A percentile compares a stretch with the other conserved stretches of the same genome.
Evolutionary conservation across 108 stramenopile genomes (phyloP).

Genomic region (Nannochloropsis granulata): DNA sequence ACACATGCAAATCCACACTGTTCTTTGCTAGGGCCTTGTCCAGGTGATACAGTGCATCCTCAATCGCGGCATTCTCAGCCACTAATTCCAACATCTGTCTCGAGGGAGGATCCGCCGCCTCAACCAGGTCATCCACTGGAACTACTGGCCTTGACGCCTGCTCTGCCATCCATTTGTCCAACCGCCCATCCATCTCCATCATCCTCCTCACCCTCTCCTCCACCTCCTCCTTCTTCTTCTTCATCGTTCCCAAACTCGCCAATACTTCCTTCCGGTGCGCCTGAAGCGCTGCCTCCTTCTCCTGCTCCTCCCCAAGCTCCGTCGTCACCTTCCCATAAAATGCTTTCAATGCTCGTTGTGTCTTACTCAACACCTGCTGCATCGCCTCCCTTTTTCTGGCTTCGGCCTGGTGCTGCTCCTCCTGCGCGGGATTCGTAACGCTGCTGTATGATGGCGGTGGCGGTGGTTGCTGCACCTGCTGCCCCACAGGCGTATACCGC

Average conservation of each 20-base stretch:
- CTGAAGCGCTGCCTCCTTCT: conserved; percentile 1
- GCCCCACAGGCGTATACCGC: neutral
- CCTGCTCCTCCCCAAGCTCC: conserved; percentile 2
- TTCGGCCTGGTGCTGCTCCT: neutral
- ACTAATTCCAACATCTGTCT: conserved; percentile 28
- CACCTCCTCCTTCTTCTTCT: conserved; percentile 4
- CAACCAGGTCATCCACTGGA: neutral
- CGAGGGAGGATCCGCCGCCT: conserved; percentile 7
- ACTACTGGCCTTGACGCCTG: neutral
- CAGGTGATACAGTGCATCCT: conserved; percentile 39
- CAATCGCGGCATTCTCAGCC: conserved; percentile 36
- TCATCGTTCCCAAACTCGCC: neutral
- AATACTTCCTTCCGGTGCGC: neutral
- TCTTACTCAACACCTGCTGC: conserved; percentile 4
- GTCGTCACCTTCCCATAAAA: neutral
- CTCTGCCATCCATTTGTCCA: conserved; percentile 4
- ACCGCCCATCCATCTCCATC: neutral
- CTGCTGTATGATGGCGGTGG: neutral
- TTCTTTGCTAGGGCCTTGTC: conserved; percentile 18
- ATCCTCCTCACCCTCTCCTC: neutral
- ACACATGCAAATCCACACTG: conserved; percentile 13
- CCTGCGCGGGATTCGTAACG: neutral
- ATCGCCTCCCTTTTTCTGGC: neutral
- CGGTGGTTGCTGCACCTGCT: neutral
- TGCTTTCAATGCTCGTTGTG: neutral